Evolutionary conservation across 1,139 yeast species (phyloP).

Genomic region (Casaregolazyma suthepensis): DNA sequence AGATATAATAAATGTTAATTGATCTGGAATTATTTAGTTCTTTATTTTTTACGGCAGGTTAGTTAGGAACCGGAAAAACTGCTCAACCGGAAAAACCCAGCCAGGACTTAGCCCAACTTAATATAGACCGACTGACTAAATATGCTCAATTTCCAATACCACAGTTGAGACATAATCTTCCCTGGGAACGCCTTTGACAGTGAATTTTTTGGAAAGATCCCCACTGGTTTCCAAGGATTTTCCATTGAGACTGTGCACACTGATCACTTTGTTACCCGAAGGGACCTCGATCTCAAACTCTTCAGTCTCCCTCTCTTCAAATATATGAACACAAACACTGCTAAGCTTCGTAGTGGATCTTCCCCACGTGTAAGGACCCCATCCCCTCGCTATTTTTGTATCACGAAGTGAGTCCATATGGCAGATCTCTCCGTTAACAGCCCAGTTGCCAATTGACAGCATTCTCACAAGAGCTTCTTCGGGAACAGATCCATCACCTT

Average conservation of each 20-base stretch:
- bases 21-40: not conserved
- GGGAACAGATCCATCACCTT: conserved; percentile 15
- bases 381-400: not conserved
- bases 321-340: not conserved
- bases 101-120: not conserved
- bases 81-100: not conserved
- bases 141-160: not conserved
- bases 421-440: not conserved
- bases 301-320: not conserved
- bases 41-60: too few species aligned
- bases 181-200: not conserved
- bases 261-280: not conserved
- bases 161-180: not conserved
- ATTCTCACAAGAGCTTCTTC: not conserved
- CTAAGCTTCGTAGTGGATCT: not conserved
- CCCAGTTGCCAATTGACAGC: not conserved
- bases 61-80: not conserved
- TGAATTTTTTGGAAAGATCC: not conserved
- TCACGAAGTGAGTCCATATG: not conserved
- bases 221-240: not conserved
- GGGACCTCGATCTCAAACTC: not conserved
- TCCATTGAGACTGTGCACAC: not conserved
- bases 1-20: too few species aligned
- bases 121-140: not conserved
- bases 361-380: not conserved